Evolutionary conservation across 2,329 filamentous ascomycete genomes (phyloP), one percentile per base, ranked within the genome.

Genomic region (Pseudocercospora fijiensis): DNA sequence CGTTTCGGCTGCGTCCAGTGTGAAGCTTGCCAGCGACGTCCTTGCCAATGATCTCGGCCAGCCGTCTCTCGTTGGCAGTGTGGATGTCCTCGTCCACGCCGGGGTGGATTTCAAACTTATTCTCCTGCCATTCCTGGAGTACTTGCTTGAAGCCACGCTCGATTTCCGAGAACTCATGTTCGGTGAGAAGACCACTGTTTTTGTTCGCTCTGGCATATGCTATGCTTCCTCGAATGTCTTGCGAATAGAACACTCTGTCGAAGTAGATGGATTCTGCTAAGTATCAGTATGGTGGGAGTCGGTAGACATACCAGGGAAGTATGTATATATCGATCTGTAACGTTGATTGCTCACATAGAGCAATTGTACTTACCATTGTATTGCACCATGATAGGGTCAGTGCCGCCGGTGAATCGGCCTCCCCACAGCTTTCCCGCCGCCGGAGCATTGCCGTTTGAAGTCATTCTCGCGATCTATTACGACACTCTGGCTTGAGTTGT

Each of bases 21-120:
- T 96, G 93, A 63, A 96, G 85, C 81, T 96, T 96, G 24, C 93
- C 92, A 0, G 89, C 91, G 62, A 90, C 87, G 26, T 92, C 86
- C 77, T 90, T 93, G 72, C 92, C 91, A 67, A 96, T 93, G 67
- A 96, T 84, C 81, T 96, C 92, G 58, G 90, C 89, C 62, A 84
- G 72, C 59, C 82, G 72, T 47, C 82, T 73, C 76, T 84, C 82
- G 66, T 84, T 84, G 47, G 82, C 82, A 1, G 82, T 84, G 73
- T 84, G 82, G 41, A 84, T 84, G 69, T 84, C 82, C 71, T 83
- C 81, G 61, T 83, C 82, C 52, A 83, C 78, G 33, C 77, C 76
- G 24, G 80, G 78, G 69, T 79, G 75, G 68, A 81, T 79, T 59
- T 72, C 72, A 73, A 84, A 84, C 6, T 71, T 77, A 64, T 77